Evolutionary conservation across 2,329 filamentous ascomycete genomes (phyloP).

Genomic region (Chrysoporthe austroafricana): DNA sequence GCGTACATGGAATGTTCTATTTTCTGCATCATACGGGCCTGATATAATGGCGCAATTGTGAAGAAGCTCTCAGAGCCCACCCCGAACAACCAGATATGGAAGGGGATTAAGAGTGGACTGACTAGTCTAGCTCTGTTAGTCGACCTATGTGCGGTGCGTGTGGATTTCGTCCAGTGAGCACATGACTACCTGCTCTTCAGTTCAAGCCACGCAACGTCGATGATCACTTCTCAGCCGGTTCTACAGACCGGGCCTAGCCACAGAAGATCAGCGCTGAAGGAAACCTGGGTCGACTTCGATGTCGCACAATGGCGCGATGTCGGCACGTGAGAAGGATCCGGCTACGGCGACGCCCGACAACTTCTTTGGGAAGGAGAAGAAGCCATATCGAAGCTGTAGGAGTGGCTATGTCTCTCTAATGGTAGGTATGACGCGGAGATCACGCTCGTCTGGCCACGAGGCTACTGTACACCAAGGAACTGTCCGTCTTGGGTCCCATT

Average conservation of each 20-base stretch:
- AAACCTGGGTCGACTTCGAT: neutral
- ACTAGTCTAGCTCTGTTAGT: neutral
- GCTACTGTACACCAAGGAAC: neutral
- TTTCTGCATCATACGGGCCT: neutral
- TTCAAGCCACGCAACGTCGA: neutral
- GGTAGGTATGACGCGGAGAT: conserved; percentile 3
- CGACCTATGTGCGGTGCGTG: neutral
- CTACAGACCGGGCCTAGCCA: neutral
- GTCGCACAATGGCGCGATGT: neutral
- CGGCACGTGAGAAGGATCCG: neutral
- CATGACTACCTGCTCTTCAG: neutral
- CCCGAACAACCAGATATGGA: neutral
- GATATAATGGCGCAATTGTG: neutral
- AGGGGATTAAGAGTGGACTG: neutral
- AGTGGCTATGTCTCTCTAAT: neutral
- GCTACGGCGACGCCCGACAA: neutral
- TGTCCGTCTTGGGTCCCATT: neutral
- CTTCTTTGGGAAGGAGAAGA: conserved; percentile 6
- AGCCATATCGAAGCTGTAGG: neutral
- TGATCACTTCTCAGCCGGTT: neutral
- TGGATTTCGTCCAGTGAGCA: too few relatives aligned
- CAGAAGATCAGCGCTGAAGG: neutral
- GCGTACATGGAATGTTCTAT: neutral
- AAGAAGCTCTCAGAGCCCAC: neutral
- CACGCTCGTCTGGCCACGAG: neutral